Conservation (phyloP, 306 rosid species). For the Dryas drummondii region DNA sequence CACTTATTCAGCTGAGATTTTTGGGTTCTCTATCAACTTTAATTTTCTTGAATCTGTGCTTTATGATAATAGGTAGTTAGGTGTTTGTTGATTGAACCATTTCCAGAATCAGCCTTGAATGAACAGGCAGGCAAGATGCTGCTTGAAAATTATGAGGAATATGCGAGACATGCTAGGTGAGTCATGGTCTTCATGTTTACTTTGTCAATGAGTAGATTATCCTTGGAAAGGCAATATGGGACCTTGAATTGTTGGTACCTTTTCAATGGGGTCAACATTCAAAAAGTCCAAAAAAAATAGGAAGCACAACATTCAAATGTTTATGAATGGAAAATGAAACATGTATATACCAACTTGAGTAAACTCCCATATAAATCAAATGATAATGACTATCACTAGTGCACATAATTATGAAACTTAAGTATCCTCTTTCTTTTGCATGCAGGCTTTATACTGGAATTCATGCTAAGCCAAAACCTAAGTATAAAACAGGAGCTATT, state of each 20-base stretch:
- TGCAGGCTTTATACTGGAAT: conserved; percentile 90
- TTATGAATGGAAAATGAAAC: background rate
- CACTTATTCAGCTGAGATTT: conserved; percentile 1
- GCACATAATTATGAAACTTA: background rate
- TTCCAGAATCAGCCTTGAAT: conserved; percentile 96
- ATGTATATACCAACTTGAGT: background rate
- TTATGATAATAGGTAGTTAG: conserved; percentile 76
- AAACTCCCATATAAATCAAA: background rate
- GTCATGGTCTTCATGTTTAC: conserved; percentile 26
- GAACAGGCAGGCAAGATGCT: conserved; percentile 95
- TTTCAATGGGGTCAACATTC: background rate
- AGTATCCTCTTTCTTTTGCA: background rate
- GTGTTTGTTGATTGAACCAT: conserved; percentile 97
- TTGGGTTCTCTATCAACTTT: conserved; percentile 16
- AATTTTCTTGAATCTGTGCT: conserved; percentile 8
- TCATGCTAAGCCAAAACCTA: conserved; percentile 94
- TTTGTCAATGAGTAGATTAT: background rate
- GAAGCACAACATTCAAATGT: background rate
- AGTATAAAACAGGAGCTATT: conserved; percentile 84
- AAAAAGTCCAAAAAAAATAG: too few species aligned
- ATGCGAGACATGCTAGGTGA: conserved; percentile 97
- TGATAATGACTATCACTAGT: background rate
- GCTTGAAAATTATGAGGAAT: conserved; percentile 90
- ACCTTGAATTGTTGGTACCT: background rate
- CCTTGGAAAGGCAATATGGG: background rate